Base-by-base conservation (phyloP, 768 basidiomycete genomes). In the Hygrophorus pudorinus region DNA sequence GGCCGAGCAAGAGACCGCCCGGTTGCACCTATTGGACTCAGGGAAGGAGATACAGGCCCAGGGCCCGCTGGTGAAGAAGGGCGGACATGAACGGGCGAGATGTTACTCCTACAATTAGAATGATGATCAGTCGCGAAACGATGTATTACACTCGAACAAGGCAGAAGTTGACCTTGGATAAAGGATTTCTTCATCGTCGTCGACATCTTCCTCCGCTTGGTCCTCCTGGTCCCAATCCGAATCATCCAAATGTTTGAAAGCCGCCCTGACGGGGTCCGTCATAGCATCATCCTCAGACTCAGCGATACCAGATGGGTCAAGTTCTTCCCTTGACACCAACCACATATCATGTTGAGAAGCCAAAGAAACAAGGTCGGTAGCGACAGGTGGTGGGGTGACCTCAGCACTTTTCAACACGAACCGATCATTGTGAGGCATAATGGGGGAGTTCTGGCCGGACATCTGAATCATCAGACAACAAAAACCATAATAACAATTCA, bases 221-320 rank as follows among this genome's bases (percentile, higher is more conserved):
- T 70, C 51, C 40, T 59, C 47, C 16, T 44, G 62, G 9, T 80
- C 75, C 9, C 70, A 74, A 28, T 96, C 74, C 0, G 84, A 78
- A 54, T 94, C 94, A 49, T 90, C 87, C 37, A 90, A 88, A 1
- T 84, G 86, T 33, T 72, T 75, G 8, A 78, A 83, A 20, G 79
- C 80, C 38, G 75, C 68, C 14, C 24, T 24, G 4, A 24, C 24
- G 24, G 24, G 24, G 7, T 82, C 87, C 35, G 76, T 77, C 51
- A 74, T 74, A 40, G 76, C 73, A 13, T 84, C 86, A 16, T 81
- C 78, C 13, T 68, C 71, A 5, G 41, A 46, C 45, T 65, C 58
- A 37, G 45, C 44, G 40, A 55, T 31, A 31, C 51, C 47, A 41
- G 48, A 9, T 35, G 47, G 49, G 20, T 48, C 33, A 28, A 29